Evolutionary conservation across 345 rosid genomes (phyloP), one percentile per base, ranked within the genome.

Genomic region (Abelmoschus esculentus): DNA sequence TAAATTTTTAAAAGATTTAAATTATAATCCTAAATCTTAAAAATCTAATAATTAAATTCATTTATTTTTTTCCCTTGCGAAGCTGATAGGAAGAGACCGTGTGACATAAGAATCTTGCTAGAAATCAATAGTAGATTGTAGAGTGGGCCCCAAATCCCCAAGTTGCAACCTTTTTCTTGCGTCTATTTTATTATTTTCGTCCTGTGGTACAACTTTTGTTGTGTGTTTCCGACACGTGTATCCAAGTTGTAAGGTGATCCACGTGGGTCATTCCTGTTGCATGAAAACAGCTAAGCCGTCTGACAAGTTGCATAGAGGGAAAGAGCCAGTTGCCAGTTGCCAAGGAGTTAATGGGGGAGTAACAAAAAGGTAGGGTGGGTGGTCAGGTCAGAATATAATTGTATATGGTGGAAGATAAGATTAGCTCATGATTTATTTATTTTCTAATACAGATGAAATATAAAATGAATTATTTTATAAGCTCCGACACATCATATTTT

Each of bases 211-310:
- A 18, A 34, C 55, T 26, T 44, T 26, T 10, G 61, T 65, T 11
- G 42, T 65, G 73, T 75, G 73, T 49, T 50, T 40, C 1, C 2
- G 73, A 46, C 82, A 78, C 78, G 78, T 78, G 78, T 67, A 9
- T 2, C 7, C 8, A 6, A 36, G 32, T 44, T n/a, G 47, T 11
- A 22, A 56, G 60, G 15, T 22, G 28, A 1, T 12, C 4, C 42
- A 73, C 72, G 82, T 81, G 77, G 56, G 69, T 0, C 1, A 7
- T 36, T 11, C 5, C 4, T 50, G 59, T 65, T 44, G 72, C 8
- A 4, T 17, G 29, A 50, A 3, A 36, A 77, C 77, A 78, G 61
- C 78, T 68, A 59, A 75, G 80, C 75, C 42, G 40, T 38, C 52
- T 2, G 18, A 17, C 77, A 73, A 70, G 57, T 75, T 19, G 31